A percentile compares a stretch with the other conserved stretches of the same genome.
phyloP scores from a whole-genome alignment of 2,329 filamentous ascomycete species.

The Fusarium sp. region DNA sequence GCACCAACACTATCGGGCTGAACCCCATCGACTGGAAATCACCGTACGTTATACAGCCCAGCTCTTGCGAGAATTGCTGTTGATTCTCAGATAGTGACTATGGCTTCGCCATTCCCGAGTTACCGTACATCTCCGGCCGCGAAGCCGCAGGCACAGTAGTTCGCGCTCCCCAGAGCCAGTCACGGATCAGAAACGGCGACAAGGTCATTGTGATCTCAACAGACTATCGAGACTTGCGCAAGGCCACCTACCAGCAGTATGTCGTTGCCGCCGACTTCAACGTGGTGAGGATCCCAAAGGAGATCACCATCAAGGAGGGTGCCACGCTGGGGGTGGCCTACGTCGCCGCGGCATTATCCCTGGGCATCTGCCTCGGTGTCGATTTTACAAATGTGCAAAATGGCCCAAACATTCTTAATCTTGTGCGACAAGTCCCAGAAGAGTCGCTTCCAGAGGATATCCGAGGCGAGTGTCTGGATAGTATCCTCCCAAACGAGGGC shows the following conservation, averaged over 20 bases:
- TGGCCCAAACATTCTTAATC: conserved; percentile 67
- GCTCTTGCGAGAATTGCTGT: background rate
- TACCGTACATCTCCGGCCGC: conserved; percentile 75
- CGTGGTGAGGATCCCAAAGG: conserved; percentile 66
- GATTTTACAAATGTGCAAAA: conserved; percentile 63
- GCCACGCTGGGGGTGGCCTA: conserved; percentile 76
- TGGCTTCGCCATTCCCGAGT: conserved; percentile 72
- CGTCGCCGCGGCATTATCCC: conserved; percentile 71
- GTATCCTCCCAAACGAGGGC: conserved; percentile 61
- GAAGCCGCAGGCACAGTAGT: conserved; percentile 74
- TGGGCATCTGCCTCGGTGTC: conserved; percentile 75
- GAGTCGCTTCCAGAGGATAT: conserved; percentile 68
- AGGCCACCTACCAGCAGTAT: conserved; percentile 77
- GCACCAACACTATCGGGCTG: conserved; percentile 70
- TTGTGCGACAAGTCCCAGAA: conserved; percentile 58
- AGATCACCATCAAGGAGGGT: conserved; percentile 62
- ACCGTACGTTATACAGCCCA: conserved; percentile 60
- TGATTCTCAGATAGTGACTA: conserved; percentile 63
- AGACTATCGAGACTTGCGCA: conserved; percentile 76
- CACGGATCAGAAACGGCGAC: conserved; percentile 65
- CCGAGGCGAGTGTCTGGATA: conserved; percentile 67
- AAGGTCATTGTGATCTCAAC: conserved; percentile 73
- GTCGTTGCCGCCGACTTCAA: conserved; percentile 72
- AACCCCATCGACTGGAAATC: conserved; percentile 83
- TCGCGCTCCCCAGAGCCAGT: conserved; percentile 48